Percentiles rank a stretch among this genome's conserved stretches.
Conservation (phyloP, 2,329 filamentous ascomycete genomes). For the Pseudogymnoascus sp. region DNA sequence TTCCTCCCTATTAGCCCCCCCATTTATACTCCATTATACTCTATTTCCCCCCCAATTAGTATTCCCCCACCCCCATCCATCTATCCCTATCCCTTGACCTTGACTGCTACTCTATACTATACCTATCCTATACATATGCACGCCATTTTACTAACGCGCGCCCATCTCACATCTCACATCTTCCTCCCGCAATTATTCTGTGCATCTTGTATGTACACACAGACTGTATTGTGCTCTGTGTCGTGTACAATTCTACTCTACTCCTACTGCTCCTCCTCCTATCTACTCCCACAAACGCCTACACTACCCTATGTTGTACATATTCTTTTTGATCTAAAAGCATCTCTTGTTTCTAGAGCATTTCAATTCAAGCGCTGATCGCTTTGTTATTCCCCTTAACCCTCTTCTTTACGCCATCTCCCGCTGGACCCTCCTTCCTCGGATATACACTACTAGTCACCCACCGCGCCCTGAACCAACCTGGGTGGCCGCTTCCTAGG, state of each 20-base stretch:
- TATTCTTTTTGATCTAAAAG: not conserved
- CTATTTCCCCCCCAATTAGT: not conserved
- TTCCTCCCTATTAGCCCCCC: not conserved
- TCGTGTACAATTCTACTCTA: no score
- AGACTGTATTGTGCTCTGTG: not conserved
- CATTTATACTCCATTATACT: not conserved
- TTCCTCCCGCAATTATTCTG: not conserved
- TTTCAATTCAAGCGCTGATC: not conserved
- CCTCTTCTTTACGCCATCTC: not conserved
- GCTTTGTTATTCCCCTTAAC: not conserved
- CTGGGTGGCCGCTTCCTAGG: not conserved
- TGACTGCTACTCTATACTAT: not conserved
- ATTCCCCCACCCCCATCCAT: not conserved
- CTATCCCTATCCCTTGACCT: not conserved
- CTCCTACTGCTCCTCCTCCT: not conserved
- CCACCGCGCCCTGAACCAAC: not conserved
- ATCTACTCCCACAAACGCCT: not conserved
- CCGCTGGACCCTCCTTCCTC: not conserved
- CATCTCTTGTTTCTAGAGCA: not conserved
- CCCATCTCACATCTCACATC: not conserved
- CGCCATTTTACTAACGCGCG: not conserved
- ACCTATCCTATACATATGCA: not conserved
- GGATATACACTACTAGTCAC: not conserved
- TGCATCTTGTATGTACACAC: not conserved
- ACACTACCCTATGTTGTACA: not conserved